phyloP scores from a whole-genome alignment of 768 basidiomycete species.

The Podaxis sp. region DNA sequence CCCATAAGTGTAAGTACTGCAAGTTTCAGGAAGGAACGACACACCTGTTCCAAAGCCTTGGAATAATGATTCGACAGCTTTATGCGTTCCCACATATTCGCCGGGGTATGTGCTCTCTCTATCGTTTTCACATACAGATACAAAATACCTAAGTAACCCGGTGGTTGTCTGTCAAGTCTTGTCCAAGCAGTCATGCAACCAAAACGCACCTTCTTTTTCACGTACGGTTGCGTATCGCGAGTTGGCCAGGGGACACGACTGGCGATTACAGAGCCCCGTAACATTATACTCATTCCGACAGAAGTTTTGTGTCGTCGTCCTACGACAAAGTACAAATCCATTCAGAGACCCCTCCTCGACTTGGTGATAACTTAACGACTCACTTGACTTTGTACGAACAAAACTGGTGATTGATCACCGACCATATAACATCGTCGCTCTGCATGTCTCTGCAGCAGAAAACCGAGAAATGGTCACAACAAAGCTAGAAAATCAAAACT shows the following conservation, averaged over 20 bases:
- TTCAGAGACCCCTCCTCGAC: conserved; percentile 6
- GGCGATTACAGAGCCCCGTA: conserved; percentile 91
- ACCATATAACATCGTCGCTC: conserved; percentile 99
- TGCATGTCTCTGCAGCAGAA: conserved; percentile 49
- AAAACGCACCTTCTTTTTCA: conserved; percentile 81
- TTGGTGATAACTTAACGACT: conserved; percentile 27
- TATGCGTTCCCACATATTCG: conserved; percentile 97
- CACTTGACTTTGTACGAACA: conserved; percentile 99
- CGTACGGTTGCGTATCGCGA: conserved; percentile 97
- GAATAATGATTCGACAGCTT: conserved; percentile 92
- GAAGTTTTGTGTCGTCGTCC: conserved; percentile 95
- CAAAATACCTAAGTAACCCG: conserved; percentile 56
- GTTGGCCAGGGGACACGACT: conserved; percentile 97
- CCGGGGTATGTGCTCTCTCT: conserved; percentile 94
- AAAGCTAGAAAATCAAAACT: background rate
- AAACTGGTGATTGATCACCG: conserved; percentile 89
- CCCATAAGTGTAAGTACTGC: background rate
- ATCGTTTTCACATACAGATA: conserved; percentile 98
- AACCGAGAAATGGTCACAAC: background rate
- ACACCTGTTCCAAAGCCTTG: conserved; percentile 91
- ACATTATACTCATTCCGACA: conserved; percentile 99
- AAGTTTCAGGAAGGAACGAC: conserved; percentile 17
- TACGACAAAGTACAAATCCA: conserved; percentile 28
- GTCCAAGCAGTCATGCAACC: background rate
- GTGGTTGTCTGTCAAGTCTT: background rate